Conservation (phyloP, 73 alveolate species). For the Loxodes magnus region DNA sequence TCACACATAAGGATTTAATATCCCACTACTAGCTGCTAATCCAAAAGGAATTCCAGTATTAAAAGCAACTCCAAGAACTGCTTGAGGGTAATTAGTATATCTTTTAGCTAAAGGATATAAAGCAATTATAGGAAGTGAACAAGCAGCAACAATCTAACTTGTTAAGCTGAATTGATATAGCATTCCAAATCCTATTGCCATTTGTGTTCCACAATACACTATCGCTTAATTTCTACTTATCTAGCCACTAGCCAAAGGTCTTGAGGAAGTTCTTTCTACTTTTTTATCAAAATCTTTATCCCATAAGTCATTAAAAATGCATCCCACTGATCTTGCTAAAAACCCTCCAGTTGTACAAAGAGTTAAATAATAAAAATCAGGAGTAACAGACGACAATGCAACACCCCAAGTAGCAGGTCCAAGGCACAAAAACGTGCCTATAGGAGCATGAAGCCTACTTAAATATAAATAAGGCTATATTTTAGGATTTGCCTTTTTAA, state of each 20-base stretch:
- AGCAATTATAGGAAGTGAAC: constrained; percentile 57
- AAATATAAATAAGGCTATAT: constrained; percentile 55
- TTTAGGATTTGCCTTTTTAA: too few relatives aligned
- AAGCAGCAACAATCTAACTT: constrained; percentile 13
- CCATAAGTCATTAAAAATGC: constrained; percentile 69
- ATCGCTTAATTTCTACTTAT: constrained; percentile 34
- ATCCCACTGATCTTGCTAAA: constrained; percentile 82
- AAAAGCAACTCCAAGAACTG: constrained; percentile 59
- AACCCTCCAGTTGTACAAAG: constrained; percentile 62
- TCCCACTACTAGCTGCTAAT: constrained; percentile 47
- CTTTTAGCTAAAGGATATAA: constrained; percentile 71
- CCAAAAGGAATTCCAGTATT: constrained; percentile 72
- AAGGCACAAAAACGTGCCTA: constrained; percentile 60
- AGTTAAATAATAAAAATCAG: constrained; percentile 16
- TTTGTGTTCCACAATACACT: constrained; percentile 19
- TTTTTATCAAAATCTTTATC: constrained; percentile 71
- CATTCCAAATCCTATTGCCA: constrained; percentile 27
- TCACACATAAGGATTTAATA: constrained; percentile 22
- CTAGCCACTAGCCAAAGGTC: constrained; percentile 86
- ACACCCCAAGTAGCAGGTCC: constrained; percentile 70
- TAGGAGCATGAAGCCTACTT: constrained; percentile 56
- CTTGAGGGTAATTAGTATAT: constrained; percentile 55
- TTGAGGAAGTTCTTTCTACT: constrained; percentile 57
- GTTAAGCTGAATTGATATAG: constrained; percentile 17
- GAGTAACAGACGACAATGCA: constrained; percentile 45